Percentiles rank a stretch among this genome's conserved stretches.
Evolutionary conservation across 768 basidiomycete genomes (phyloP).

Genomic region (Clitopilus hobsonii): DNA sequence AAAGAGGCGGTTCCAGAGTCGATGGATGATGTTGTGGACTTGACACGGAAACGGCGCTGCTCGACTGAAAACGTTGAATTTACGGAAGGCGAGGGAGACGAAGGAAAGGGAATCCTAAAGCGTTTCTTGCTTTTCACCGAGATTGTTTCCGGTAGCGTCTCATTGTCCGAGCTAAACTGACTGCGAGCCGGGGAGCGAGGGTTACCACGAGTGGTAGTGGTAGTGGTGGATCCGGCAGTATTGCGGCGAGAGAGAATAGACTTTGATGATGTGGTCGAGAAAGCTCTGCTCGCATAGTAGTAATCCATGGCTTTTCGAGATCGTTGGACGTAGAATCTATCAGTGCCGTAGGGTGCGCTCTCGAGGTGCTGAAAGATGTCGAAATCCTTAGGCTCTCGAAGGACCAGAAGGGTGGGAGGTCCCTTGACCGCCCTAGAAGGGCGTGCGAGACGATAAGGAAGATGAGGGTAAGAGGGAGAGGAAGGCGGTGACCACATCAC

Average conservation of each 20-base stretch:
- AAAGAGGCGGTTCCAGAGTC: conserved; percentile 4
- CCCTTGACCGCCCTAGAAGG: neutral
- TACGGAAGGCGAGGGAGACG: neutral
- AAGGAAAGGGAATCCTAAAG: neutral
- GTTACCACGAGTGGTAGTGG: too few species aligned
- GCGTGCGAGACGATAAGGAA: neutral
- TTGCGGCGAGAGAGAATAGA: neutral
- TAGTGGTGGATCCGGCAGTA: neutral
- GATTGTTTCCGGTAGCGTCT: too few species aligned
- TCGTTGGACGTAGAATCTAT: neutral
- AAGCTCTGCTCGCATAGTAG: neutral
- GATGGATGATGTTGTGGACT: conserved; percentile 6
- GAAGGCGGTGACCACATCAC: neutral
- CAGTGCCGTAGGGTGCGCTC: neutral
- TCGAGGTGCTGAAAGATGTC: neutral
- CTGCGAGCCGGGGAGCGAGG: neutral
- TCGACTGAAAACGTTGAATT: neutral
- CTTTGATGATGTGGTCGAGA: neutral
- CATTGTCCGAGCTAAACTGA: neutral
- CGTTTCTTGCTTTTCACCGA: neutral
- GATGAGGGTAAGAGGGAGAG: neutral
- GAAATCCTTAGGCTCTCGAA: neutral
- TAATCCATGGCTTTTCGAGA: neutral
- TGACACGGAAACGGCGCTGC: neutral
- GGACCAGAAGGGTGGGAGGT: neutral